Conservation (phyloP, 2,329 filamentous ascomycete species). For the Xylariaceae sp. region DNA sequence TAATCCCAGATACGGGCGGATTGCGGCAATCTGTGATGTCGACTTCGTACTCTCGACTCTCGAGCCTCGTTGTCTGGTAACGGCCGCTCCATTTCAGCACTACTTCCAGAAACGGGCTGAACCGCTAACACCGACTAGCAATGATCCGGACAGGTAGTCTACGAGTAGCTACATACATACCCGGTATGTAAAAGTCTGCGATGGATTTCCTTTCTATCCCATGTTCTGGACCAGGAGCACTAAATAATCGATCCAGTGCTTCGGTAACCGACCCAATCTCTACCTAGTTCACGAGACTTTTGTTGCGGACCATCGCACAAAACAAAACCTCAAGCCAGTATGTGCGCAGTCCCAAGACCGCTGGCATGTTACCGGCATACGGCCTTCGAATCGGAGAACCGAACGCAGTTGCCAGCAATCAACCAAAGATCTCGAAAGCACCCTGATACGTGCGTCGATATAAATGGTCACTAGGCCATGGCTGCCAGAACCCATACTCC, state of each 20-base stretch:
- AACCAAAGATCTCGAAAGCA: neutral
- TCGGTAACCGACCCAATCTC: neutral
- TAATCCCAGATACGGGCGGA: no score
- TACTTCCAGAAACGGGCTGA: neutral
- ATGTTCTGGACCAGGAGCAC: neutral
- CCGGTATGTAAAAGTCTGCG: neutral
- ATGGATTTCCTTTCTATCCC: neutral
- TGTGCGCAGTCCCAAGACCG: neutral
- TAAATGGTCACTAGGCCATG: slow-evolving; percentile 6
- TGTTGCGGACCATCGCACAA: neutral
- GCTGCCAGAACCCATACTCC: slow-evolving; percentile 1
- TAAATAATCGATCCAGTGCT: neutral
- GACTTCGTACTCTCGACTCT: no score
- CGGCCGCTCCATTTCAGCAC: neutral
- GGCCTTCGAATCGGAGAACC: neutral
- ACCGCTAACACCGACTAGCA: neutral
- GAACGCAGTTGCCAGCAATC: neutral
- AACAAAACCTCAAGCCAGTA: neutral
- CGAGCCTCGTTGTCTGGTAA: neutral
- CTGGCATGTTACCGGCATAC: neutral
- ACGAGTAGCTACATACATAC: neutral
- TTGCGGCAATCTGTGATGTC: no score
- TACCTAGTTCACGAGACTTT: neutral
- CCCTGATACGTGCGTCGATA: slow-evolving; percentile 2
- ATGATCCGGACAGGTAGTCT: neutral